Conservation (phyloP, 2,329 filamentous ascomycete species). For the Decorospora gaudefroyi region DNA sequence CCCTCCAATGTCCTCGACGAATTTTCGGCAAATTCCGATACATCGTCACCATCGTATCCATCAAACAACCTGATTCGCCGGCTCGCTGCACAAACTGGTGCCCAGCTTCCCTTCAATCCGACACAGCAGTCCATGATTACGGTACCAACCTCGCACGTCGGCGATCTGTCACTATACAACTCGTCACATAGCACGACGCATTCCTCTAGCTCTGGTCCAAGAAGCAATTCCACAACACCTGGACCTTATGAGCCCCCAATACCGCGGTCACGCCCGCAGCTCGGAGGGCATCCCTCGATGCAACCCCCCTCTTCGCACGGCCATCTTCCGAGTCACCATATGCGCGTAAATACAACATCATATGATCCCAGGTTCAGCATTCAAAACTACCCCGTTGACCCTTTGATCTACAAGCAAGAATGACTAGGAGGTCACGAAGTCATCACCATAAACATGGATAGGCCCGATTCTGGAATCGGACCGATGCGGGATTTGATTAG, state of each 20-base stretch:
- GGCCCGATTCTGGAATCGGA: conserved; percentile 3
- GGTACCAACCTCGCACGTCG: conserved; percentile 39
- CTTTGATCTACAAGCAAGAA: conserved; percentile 44
- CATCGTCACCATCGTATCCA: conserved; percentile 39
- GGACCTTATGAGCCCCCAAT: conserved; percentile 41
- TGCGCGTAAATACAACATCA: conserved; percentile 34
- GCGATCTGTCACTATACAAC: conserved; percentile 45
- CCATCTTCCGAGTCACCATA: conserved; percentile 41
- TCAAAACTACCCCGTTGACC: conserved; percentile 43
- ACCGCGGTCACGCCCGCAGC: conserved; percentile 32
- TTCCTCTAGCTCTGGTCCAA: conserved; percentile 38
- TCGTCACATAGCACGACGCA: conserved; percentile 40
- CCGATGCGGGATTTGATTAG: conserved; percentile 13
- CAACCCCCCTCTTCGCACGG: conserved; percentile 34
- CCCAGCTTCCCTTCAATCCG: conserved; percentile 42
- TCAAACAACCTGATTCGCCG: conserved; percentile 43
- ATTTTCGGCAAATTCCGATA: conserved; percentile 30
- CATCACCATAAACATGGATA: conserved; percentile 4
- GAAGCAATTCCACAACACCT: conserved; percentile 43
- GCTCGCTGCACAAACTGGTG: conserved; percentile 43
- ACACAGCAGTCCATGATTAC: conserved; percentile 40
- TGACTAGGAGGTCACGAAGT: conserved; percentile 3
- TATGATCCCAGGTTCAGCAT: conserved; percentile 43
- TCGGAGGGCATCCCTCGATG: conserved; percentile 28
- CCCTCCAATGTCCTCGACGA: conserved; percentile 41